Evolutionary conservation across 441 rosid genomes (phyloP).

Genomic region (Omphalea diandra): DNA sequence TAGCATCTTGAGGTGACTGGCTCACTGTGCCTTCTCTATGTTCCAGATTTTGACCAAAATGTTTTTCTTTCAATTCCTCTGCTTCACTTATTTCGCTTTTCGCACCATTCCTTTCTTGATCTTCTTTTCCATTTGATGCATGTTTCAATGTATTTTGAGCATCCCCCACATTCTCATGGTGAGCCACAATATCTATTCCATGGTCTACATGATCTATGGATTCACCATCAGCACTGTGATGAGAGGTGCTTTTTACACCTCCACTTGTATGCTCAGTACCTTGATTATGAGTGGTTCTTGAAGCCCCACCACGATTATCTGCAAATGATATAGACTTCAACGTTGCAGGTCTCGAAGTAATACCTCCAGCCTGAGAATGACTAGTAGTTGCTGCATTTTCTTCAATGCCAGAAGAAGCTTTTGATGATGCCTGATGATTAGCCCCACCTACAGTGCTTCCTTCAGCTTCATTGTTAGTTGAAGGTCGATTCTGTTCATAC

Average conservation of each 20-base stretch:
- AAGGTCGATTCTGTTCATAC: conserved; percentile 76
- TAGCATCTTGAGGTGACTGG: conserved; percentile 59
- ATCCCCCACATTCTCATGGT: conserved; percentile 22
- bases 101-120: conserved; percentile 38
- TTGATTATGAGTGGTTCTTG: conserved; percentile 36
- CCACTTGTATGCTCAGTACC: conserved; percentile 48
- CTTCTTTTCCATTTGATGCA: conserved; percentile 28
- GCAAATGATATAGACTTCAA: conserved; percentile 28
- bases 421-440: conserved; percentile 42
- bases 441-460: conserved; percentile 60
- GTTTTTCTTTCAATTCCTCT: conserved; percentile 34
- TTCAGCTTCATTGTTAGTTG: conserved; percentile 74
- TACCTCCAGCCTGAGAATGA: conserved; percentile 28
- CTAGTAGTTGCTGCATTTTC: conserved; percentile 27
- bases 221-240: conserved; percentile 34
- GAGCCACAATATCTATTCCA: conserved; percentile 27
- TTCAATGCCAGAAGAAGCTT: conserved; percentile 37
- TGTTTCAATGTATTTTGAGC: conserved; percentile 15
- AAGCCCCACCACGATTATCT: conserved; percentile 46
- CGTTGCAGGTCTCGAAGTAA: conserved; percentile 25
- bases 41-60: conserved; percentile 44
- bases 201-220: conserved; percentile 28
- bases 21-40: conserved; percentile 54
- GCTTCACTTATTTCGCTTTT: no score
- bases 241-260: conserved; percentile 33